These are phyloP conservation scores for Ilyonectria mors-panacis DNA, from an alignment of 2,329 filamentous ascomycete species.

Conservation along the genomic window DNA sequence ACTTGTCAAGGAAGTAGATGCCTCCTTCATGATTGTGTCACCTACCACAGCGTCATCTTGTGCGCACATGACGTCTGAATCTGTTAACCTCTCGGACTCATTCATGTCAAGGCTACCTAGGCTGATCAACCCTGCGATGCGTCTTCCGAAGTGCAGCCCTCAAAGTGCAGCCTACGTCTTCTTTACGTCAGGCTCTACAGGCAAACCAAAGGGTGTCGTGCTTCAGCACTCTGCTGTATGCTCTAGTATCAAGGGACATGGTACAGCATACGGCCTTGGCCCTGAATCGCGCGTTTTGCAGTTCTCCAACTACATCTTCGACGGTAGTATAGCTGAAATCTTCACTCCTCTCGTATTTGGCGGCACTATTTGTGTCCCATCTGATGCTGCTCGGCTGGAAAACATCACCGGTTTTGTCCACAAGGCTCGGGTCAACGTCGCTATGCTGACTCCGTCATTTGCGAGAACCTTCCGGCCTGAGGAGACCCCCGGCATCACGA, in stretches of 20 bases:
- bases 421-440: constrained; percentile 28
- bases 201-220: constrained; percentile 42
- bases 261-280: constrained; percentile 21
- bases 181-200: constrained; percentile 45
- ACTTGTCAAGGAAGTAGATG: constrained; percentile 5
- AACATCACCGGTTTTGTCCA: constrained; percentile 35
- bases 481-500: constrained; percentile 30
- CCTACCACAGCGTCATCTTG: constrained; percentile 23
- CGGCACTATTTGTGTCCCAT: constrained; percentile 43
- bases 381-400: constrained; percentile 36
- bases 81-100: neutral
- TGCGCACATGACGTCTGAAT: neutral
- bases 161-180: constrained; percentile 31
- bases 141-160: neutral
- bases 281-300: constrained; percentile 33
- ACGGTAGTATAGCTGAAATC: constrained; percentile 40
- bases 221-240: constrained; percentile 39
- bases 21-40: constrained; percentile 11
- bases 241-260: constrained; percentile 24
- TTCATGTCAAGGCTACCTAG: constrained; percentile 5
- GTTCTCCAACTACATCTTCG: constrained; percentile 45
- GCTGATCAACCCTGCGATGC: neutral
- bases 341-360: constrained; percentile 29
- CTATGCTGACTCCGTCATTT: constrained; percentile 44
- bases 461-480: constrained; percentile 32